A percentile compares a stretch with the other conserved stretches of the same genome.
Conservation (phyloP, 371 early-diverging fungal genomes). For the Lichtheimia ramosa region DNA sequence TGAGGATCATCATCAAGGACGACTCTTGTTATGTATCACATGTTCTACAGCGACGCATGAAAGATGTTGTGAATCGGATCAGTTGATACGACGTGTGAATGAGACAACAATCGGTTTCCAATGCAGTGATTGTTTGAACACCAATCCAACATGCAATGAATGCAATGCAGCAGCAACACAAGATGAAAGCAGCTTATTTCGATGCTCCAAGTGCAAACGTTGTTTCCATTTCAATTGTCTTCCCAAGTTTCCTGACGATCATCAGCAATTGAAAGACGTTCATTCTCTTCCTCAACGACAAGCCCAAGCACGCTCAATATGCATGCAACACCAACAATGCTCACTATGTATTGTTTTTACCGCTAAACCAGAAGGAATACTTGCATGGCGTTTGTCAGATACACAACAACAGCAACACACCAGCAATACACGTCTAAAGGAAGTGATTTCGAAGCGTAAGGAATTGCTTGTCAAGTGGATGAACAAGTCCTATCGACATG, state of each 20-base stretch:
- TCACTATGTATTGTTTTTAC: conserved; percentile 36
- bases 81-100: not conserved
- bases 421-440: not conserved
- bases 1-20: no score
- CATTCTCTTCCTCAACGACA: not conserved
- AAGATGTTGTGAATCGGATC: conserved; percentile 20
- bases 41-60: conserved; percentile 47
- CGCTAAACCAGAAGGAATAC: not conserved
- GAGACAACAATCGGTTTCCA: conserved; percentile 1
- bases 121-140: conserved; percentile 13
- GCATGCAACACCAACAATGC: conserved; percentile 32
- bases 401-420: not conserved
- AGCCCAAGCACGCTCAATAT: not conserved
- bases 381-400: conserved; percentile 11
- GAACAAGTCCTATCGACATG: conserved; percentile 51
- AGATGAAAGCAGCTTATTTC: conserved; percentile 20
- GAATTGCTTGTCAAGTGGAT: conserved; percentile 57
- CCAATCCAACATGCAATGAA: not conserved
- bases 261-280: not conserved
- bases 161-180: conserved; percentile 2
- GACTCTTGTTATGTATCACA: conserved; percentile 40
- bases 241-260: not conserved
- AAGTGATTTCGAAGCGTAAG: not conserved
- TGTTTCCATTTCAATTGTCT: conserved; percentile 39
- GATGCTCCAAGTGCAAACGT: conserved; percentile 40